phyloP scores from a whole-genome alignment of 2,329 filamentous ascomycete species.

The Ascochyta koolunga region DNA sequence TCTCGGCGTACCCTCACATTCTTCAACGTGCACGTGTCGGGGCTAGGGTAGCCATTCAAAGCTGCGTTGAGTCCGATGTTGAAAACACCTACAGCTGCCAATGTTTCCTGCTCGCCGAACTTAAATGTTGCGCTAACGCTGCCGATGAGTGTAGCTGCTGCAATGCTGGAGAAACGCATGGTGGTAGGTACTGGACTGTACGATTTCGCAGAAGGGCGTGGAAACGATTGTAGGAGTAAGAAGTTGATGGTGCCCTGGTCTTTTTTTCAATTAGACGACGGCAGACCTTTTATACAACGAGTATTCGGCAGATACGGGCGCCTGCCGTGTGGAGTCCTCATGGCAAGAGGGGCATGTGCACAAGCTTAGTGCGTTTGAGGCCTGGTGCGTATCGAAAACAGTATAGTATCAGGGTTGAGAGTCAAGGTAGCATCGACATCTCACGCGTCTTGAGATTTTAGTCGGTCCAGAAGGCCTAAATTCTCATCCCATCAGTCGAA shows the following conservation, averaged over 20 bases:
- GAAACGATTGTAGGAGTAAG: neutral
- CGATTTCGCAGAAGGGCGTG: neutral
- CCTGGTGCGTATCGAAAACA: neutral
- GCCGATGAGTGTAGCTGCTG: slow-evolving; percentile 20
- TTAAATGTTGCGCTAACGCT: slow-evolving; percentile 23
- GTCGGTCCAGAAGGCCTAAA: neutral
- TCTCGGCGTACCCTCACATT: slow-evolving; percentile 51
- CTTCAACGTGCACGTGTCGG: slow-evolving; percentile 42
- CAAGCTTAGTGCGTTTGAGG: slow-evolving; percentile 2
- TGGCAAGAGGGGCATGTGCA: neutral
- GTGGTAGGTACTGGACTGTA: neutral
- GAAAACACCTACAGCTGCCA: slow-evolving; percentile 42
- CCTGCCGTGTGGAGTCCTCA: neutral
- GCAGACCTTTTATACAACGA: slow-evolving; percentile 5
- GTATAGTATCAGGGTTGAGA: slow-evolving; percentile 2
- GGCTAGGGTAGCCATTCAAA: slow-evolving; percentile 27
- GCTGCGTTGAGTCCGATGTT: slow-evolving; percentile 40
- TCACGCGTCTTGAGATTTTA: neutral
- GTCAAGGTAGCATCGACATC: neutral
- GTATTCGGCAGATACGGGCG: neutral
- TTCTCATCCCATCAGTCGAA: neutral
- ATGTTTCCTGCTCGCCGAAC: slow-evolving; percentile 31
- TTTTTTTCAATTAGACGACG: neutral
- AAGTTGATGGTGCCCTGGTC: neutral
- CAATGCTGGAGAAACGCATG: slow-evolving; percentile 27